These are phyloP conservation scores for Curvularia sp. DNA, from an alignment of 2,329 filamentous ascomycete species.

Conservation along the genomic window DNA sequence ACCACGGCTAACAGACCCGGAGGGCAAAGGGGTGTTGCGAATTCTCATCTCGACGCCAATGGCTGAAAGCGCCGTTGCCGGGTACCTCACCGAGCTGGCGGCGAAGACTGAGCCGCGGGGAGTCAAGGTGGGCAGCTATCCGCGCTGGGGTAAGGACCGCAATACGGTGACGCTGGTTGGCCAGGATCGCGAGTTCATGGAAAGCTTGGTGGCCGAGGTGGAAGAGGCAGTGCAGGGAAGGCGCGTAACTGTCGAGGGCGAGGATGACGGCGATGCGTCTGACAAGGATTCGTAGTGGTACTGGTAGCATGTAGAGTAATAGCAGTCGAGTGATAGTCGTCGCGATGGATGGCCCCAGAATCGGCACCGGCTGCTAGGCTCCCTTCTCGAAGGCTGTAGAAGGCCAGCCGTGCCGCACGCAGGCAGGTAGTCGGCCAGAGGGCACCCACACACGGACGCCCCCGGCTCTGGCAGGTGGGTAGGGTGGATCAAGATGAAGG, in stretches of 20 bases:
- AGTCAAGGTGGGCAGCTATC: constrained; percentile 95
- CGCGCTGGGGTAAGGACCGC: constrained; percentile 82
- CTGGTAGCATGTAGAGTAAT: background rate
- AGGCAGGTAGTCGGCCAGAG: constrained; percentile 23
- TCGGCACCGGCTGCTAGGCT: constrained; percentile 14
- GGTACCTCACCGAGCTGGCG: constrained; percentile 81
- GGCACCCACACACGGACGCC: constrained; percentile 6
- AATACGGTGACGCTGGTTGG: constrained; percentile 92
- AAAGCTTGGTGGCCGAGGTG: constrained; percentile 79
- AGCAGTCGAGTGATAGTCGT: background rate
- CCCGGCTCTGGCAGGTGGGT: constrained; percentile 5
- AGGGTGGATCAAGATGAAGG: background rate
- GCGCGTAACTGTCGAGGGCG: constrained; percentile 72
- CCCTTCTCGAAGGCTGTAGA: constrained; percentile 41
- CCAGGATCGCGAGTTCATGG: constrained; percentile 76
- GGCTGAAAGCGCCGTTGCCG: constrained; percentile 83
- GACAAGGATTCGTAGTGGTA: constrained; percentile 48
- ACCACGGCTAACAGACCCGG: constrained; percentile 76
- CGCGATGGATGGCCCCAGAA: background rate
- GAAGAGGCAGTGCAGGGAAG: constrained; percentile 76
- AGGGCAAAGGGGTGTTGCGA: constrained; percentile 79
- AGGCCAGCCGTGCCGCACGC: constrained; percentile 18
- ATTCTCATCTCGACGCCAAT: constrained; percentile 87
- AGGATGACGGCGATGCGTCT: constrained; percentile 53
- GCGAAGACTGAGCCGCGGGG: constrained; percentile 74